A percentile compares a stretch with the other conserved stretches of the same genome.
These are phyloP conservation scores for Fusarium cyanostomum DNA, from an alignment of 2,329 filamentous ascomycete genomes.

Conservation along the genomic window DNA sequence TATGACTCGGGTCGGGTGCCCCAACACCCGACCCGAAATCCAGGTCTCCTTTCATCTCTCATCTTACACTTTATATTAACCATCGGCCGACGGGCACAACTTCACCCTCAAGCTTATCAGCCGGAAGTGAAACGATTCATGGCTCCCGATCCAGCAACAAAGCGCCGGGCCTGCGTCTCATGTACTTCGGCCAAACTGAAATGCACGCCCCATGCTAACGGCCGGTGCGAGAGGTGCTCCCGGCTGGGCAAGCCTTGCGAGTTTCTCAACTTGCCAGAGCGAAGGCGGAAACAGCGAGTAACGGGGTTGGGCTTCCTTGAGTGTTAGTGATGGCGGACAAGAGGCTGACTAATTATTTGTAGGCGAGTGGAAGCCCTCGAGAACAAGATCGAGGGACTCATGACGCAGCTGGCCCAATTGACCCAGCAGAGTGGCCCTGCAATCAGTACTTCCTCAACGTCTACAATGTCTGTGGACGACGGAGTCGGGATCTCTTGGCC, in stretches of 20 bases:
- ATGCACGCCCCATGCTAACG: neutral
- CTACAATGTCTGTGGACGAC: neutral
- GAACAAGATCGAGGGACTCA: neutral
- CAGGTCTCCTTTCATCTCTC: neutral
- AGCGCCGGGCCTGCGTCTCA: conserved; percentile 2
- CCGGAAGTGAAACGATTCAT: neutral
- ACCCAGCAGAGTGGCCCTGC: neutral
- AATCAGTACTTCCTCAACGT: neutral
- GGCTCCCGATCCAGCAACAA: neutral
- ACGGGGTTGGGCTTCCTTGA: neutral
- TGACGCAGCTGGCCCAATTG: neutral
- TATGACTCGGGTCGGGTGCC: neutral
- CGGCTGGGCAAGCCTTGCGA: conserved; percentile 1
- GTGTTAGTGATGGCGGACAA: neutral
- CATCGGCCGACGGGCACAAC: neutral
- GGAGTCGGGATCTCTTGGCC: neutral
- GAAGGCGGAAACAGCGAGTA: neutral
- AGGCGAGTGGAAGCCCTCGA: conserved; percentile 2
- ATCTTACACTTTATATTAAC: neutral
- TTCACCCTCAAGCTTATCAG: neutral
- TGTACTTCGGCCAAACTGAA: conserved; percentile 2
- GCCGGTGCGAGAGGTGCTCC: neutral
- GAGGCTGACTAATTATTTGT: neutral
- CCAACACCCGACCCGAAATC: neutral
- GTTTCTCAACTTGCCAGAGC: neutral